Evolutionary conservation across 306 rosid species (phyloP).

Genomic region (Begonia masoniana): DNA sequence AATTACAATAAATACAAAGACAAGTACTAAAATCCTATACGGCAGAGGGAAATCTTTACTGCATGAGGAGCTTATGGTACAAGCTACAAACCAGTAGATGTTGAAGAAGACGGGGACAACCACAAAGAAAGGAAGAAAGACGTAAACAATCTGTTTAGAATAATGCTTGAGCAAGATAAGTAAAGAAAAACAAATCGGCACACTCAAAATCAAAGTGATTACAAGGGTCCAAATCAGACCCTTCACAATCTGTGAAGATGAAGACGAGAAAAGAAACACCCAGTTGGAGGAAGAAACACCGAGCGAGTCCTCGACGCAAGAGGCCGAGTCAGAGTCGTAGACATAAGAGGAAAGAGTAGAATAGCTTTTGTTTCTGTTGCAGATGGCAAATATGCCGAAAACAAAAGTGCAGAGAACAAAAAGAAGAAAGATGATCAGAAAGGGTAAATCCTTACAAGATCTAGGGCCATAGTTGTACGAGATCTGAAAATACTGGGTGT

Average conservation of each 20-base stretch:
- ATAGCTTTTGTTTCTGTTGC: conserved; percentile 40
- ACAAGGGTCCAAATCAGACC: conserved; percentile 68
- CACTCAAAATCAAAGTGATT: conserved; percentile 38
- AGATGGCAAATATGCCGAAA: conserved; percentile 57
- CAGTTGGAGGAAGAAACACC: conserved; percentile 1
- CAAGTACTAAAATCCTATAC: conserved; percentile 48
- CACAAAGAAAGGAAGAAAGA: conserved; percentile 51
- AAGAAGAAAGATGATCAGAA: conserved; percentile 56
- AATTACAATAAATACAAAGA: conserved; percentile 42
- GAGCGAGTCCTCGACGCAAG: conserved; percentile 28
- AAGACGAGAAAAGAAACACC: conserved; percentile 10
- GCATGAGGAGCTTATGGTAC: conserved; percentile 50
- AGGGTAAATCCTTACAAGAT: conserved; percentile 54
- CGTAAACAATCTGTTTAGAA: conserved; percentile 73
- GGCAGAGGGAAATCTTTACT: conserved; percentile 46
- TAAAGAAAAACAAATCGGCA: conserved; percentile 48
- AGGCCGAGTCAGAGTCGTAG: conserved; percentile 34
- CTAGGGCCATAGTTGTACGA: conserved; percentile 57
- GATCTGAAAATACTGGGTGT: conserved; percentile 58
- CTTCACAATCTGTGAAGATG: conserved; percentile 24
- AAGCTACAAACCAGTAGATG: conserved; percentile 87
- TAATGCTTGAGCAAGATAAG: conserved; percentile 63
- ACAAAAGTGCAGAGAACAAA: conserved; percentile 50
- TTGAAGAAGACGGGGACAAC: conserved; percentile 55
- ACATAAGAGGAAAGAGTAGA: conserved; percentile 36